Evolutionary conservation across 75 land plant genomes (phyloP), one percentile per base, ranked within the genome.

Genomic region (Sequoia sempervirens): DNA sequence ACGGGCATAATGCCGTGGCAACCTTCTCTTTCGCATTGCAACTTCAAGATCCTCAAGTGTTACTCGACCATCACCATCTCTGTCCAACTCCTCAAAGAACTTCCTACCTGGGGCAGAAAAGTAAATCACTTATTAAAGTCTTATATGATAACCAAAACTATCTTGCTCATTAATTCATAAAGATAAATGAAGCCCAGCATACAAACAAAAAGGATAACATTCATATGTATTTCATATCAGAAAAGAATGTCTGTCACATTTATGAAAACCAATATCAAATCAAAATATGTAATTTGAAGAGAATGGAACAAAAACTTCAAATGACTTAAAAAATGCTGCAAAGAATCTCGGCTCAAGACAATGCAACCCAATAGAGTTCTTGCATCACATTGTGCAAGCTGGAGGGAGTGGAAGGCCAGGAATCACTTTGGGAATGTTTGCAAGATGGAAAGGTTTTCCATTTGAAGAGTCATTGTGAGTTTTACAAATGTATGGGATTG

Each of bases 21-120:
- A 84, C 75, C 92, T 91, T 81, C 99, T 86, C 87, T 89, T 95
- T 76, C 87, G 87, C 93, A 95, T 90, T 58, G 97, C 99, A 84
- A 93, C 81, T 89, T 96, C 97, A 79, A 96, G 92, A 87, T 96
- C 99, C 80, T 95, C 99, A 28, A 96, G 86, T 23, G 93, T 96
- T 32, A 96, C 94, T 83, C 88, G 92, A 30, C 99, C 99, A 90
- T 96, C 99, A 81, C 91, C 93, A 83, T 96, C 99, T 79, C 99
- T 89, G 50, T 96, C 99, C 84, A 96, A 83, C 89, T 96, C 99
- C 47, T 96, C 97, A 87, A 96, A 96, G 79, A 96, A 90, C 81
- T 93, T 87, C 83, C 84, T 93, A 46, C 99, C 99, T 96, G 92
- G 50, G 26, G 54, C 23, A 54, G 36, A 2, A 32, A 81, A 26